Evolutionary conservation across 2,329 filamentous ascomycete genomes (phyloP), one percentile per base, ranked within the genome.

Genomic region (Epichloe elymi): DNA sequence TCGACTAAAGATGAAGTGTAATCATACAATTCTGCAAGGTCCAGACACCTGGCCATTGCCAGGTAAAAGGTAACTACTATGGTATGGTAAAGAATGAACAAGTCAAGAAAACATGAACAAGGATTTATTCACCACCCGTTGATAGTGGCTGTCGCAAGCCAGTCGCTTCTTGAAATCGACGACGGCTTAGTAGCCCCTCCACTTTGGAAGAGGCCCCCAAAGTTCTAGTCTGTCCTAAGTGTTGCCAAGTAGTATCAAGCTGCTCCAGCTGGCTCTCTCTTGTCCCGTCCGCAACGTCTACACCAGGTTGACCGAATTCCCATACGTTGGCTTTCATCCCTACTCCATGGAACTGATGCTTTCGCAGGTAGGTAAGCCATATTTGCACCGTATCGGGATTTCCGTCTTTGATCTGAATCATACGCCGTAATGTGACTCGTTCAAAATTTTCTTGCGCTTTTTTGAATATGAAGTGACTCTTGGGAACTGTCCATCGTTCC

Each of bases 261-360:
- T 68, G 64, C 14, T 65, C 54, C 45, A 55, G 45, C 17, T 57
- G 48, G 5, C 55, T 54, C 38, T 63, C 56, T 15, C 53, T 54
- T 17, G 60, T 51, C 7, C 60, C 60, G 57, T 60, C 60, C 42
- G 55, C 43, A 51, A 60, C 57, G 14, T 60, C 60, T 4, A 56
- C 55, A n/a, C 85, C 83, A 53, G 90, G 65, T 52, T 78, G 77
- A 61, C 85, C 82, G 67, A 88, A 90, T 64, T 95, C 88, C 82
- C 86, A 98, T 47, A 97, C 79, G 65, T 98, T 96, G 49, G 93
- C 93, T 76, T 98, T 98, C 89, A 98, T 94, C 61, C 93, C 93
- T 40, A 97, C 84, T n/a, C 93, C 93, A 59, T 94, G 87, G 65
- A 93, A 95, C 41, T 89, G 87, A 64, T 96, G 85, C 70, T 95